phyloP scores from a whole-genome alignment of 2,329 filamentous ascomycete genomes.

The Alternaria ethzedia region DNA sequence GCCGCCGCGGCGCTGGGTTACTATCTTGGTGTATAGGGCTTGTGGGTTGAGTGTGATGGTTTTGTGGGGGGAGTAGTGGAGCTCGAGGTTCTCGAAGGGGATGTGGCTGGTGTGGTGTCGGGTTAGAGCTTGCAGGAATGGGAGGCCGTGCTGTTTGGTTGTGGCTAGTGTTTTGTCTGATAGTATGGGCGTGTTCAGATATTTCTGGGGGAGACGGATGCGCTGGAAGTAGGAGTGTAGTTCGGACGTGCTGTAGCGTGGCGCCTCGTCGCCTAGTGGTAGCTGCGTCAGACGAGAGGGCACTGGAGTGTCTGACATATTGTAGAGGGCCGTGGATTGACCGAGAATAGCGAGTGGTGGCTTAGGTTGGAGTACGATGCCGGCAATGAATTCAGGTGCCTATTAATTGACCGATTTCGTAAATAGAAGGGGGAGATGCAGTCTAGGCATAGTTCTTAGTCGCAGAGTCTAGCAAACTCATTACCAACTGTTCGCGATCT shows the following conservation, averaged over 20 bases:
- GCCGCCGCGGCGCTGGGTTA: conserved; percentile 53
- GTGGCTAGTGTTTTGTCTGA: background rate
- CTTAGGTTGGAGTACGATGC: background rate
- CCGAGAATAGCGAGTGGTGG: background rate
- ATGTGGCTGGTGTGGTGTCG: background rate
- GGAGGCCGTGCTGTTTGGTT: background rate
- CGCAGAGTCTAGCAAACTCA: background rate
- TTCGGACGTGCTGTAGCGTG: background rate
- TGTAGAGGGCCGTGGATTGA: background rate
- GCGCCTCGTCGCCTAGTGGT: background rate
- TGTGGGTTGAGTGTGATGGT: conserved; percentile 54
- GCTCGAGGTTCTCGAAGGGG: conserved; percentile 17
- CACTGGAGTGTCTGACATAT: background rate
- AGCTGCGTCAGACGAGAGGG: background rate
- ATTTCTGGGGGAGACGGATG: background rate
- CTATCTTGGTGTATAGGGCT: conserved; percentile 57
- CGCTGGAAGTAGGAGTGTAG: background rate
- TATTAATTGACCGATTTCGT: background rate
- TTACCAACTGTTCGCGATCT: background rate
- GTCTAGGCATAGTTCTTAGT: background rate
- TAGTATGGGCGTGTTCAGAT: background rate
- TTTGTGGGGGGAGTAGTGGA: conserved; percentile 45
- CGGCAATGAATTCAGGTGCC: background rate
- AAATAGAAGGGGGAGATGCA: background rate
- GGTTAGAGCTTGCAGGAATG: background rate